phyloP scores from a whole-genome alignment of 805 yeast genomes.

The Grigorovia transvaalensis region DNA sequence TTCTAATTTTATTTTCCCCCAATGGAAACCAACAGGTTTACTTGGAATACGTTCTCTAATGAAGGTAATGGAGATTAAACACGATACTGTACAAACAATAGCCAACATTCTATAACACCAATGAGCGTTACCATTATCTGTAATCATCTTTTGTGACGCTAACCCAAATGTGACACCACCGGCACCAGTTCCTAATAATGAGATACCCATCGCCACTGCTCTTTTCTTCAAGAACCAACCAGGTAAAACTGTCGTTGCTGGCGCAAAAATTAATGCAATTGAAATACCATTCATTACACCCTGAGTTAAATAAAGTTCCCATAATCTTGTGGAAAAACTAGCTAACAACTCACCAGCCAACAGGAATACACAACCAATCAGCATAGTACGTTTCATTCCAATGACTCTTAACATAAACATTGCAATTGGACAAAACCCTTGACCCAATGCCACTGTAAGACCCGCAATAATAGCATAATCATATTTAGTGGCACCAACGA shows the following conservation, averaged over 20 bases:
- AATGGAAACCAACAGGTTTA: conserved; percentile 21
- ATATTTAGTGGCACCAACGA: conserved; percentile 43
- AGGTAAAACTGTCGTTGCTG: conserved; percentile 51
- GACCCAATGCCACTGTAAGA: conserved; percentile 44
- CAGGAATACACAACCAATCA: conserved; percentile 40
- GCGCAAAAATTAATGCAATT: conserved; percentile 44
- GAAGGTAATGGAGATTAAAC: conserved; percentile 33
- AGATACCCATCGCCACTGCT: conserved; percentile 43
- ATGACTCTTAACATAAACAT: conserved; percentile 37
- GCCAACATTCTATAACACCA: conserved; percentile 40
- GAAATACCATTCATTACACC: conserved; percentile 51
- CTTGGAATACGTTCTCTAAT: conserved; percentile 36
- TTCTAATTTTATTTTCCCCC: conserved; percentile 20
- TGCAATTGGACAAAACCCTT: conserved; percentile 49
- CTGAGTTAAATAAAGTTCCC: conserved; percentile 63
- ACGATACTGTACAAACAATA: conserved; percentile 29
- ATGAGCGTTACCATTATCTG: conserved; percentile 32
- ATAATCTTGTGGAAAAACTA: conserved; percentile 43
- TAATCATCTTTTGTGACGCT: conserved; percentile 34
- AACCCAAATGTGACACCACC: conserved; percentile 40
- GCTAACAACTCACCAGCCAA: conserved; percentile 51
- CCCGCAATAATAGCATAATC: conserved; percentile 66
- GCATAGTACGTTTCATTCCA: conserved; percentile 40
- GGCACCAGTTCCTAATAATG: conserved; percentile 42
- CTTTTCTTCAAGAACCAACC: conserved; percentile 62